phyloP scores from a whole-genome alignment of 2,329 filamentous ascomycete species.

The Alternaria novae-zelandiae region DNA sequence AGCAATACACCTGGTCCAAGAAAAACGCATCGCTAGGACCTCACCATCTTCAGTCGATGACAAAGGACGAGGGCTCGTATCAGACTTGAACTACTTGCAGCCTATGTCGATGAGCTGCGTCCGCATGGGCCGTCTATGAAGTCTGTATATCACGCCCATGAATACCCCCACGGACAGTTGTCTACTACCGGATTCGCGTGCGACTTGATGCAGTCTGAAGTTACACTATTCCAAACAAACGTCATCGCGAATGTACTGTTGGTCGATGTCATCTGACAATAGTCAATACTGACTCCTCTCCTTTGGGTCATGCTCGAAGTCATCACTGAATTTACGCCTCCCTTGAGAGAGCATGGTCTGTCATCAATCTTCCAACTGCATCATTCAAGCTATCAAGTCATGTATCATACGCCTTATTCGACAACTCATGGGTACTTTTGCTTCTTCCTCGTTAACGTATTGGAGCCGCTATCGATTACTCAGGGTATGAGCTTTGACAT shows the following conservation, averaged over 20 bases:
- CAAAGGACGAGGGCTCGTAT: background rate
- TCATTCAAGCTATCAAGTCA: background rate
- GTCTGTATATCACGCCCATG: background rate
- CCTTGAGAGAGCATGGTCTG: background rate
- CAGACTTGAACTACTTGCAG: background rate
- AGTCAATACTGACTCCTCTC: background rate
- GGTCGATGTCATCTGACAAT: background rate
- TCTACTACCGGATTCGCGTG: background rate
- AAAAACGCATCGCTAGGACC: background rate
- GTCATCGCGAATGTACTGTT: background rate
- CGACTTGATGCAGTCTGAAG: background rate
- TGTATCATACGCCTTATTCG: background rate
- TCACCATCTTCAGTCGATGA: background rate
- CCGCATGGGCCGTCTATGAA: background rate
- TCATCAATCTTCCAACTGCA: background rate
- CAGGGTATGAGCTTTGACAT: background rate
- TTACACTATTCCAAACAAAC: background rate
- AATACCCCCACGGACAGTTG: background rate
- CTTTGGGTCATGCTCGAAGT: background rate
- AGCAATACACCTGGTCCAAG: background rate
- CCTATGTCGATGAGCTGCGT: background rate
- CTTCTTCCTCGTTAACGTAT: background rate
- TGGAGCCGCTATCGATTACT: background rate
- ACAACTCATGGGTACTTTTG: background rate
- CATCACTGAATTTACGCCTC: background rate